Evolutionary conservation across 2,329 filamentous ascomycete genomes (phyloP), one percentile per base, ranked within the genome.

Genomic region (Colletotrichum sp.): DNA sequence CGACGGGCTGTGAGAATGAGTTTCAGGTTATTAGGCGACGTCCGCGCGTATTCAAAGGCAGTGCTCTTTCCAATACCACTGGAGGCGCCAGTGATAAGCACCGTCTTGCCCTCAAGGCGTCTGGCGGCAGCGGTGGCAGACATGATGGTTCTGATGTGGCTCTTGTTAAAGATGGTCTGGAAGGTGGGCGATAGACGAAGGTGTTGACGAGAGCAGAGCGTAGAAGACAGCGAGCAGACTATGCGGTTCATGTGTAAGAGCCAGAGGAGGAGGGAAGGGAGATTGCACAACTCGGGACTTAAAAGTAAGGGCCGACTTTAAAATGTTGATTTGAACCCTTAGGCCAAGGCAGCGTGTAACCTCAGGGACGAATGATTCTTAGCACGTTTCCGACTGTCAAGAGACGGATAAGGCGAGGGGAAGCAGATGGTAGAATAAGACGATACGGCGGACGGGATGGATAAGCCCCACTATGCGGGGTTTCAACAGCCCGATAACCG

Each of bases 21-120:
- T 83, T 94, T 95, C 79, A 99, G 89, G 83, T 94, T 91, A 72
- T 93, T 90, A 9, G 95, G 95, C 26, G 94, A 91, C 3, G 96
- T 96, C 73, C 95, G 92, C 30, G 97, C 97, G 82, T 99, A 99
- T 85, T 99, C 97, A 79, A 97, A 88, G n/a, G 96, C 97, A 21
- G 91, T 94, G 80, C 91, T 92, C 72, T 90, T 92, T 28, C 97
- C 97, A 85, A 99, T 99, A 77, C 97, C 97, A 24, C 95, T 98
- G 6, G 94, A 97, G 36, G 97, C 97, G 72, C 97, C 97, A 7
- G 97, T 99, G 78, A 99, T 91, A 73, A 99, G 86, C 75, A 99
- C 89, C 6, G 96, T 99, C 88, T 99, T 99, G 90, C 96, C 96
- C 81, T 94, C 91, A 76, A 99, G 95, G 87, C 96, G 96, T 85